Evolutionary conservation across 768 basidiomycete genomes (phyloP).

Genomic region (Podaxis rugospora): DNA sequence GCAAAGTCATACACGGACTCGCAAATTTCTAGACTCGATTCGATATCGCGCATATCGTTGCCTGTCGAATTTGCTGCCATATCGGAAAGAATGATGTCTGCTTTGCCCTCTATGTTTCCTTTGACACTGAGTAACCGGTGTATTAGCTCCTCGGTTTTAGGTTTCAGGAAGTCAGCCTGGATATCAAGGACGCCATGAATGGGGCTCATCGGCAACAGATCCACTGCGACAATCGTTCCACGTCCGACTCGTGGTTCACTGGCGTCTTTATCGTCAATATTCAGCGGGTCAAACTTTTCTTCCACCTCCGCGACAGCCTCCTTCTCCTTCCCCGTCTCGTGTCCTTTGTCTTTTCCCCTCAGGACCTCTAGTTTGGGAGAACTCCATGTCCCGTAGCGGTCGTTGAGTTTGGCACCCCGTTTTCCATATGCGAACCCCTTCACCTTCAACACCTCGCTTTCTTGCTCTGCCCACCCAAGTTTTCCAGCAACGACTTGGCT

Average conservation of each 20-base stretch:
- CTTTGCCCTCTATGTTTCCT: slow-evolving; percentile 34
- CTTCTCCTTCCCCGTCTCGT: slow-evolving; percentile 3
- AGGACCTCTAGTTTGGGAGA: not conserved
- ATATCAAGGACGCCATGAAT: slow-evolving; percentile 72
- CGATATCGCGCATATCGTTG: slow-evolving; percentile 58
- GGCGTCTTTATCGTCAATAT: slow-evolving; percentile 28
- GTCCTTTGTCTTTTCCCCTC: not conserved
- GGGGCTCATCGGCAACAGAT: slow-evolving; percentile 67
- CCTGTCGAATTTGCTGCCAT: slow-evolving; percentile 88
- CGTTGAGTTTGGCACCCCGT: not conserved
- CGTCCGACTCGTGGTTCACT: slow-evolving; percentile 20
- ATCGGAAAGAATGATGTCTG: slow-evolving; percentile 83
- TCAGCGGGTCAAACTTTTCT: slow-evolving; percentile 35
- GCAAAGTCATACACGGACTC: slow-evolving; percentile 71
- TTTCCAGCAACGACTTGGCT: slow-evolving; percentile 74
- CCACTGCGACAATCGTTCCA: slow-evolving; percentile 70
- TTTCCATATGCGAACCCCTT: slow-evolving; percentile 3
- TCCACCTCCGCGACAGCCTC: not conserved
- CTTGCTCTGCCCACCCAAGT: slow-evolving; percentile 42
- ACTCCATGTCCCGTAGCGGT: slow-evolving; percentile 8
- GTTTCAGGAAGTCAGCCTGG: slow-evolving; percentile 73
- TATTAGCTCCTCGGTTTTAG: slow-evolving; percentile 43
- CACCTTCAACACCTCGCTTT: slow-evolving; percentile 13
- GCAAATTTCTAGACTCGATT: slow-evolving; percentile 69
- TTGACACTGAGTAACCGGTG: slow-evolving; percentile 25